phyloP scores from a whole-genome alignment of 2,329 filamentous ascomycete species.

The Monosporascus ibericus region DNA sequence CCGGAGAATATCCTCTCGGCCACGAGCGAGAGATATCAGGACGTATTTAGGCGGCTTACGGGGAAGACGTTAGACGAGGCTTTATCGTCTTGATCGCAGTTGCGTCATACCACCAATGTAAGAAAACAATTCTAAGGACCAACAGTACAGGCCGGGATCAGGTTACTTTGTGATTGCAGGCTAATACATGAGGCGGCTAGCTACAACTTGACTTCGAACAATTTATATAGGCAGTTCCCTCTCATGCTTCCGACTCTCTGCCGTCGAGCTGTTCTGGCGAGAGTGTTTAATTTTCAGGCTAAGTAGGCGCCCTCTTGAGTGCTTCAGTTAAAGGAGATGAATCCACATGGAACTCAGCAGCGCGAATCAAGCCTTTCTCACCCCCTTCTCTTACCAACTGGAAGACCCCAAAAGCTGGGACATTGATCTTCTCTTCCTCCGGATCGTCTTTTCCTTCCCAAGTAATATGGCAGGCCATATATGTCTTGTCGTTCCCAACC shows the following conservation, averaged over 20 bases:
- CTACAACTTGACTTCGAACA: no score
- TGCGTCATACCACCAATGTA: no score
- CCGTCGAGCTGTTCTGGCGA: no score
- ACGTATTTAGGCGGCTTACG: constrained; percentile 65
- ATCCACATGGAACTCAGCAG: constrained; percentile 15
- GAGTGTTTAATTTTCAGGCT: neutral
- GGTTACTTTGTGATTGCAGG: no score
- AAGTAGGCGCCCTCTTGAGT: constrained; percentile 8
- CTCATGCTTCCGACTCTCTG: no score
- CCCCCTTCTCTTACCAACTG: constrained; percentile 10
- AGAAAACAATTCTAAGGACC: no score
- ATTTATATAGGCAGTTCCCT: no score
- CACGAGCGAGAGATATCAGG: constrained; percentile 67
- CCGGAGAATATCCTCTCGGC: constrained; percentile 62
- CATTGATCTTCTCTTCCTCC: constrained; percentile 11
- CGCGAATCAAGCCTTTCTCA: constrained; percentile 7
- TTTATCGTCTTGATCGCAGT: neutral
- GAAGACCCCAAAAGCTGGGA: constrained; percentile 13
- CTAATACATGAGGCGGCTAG: no score
- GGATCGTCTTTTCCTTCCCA: constrained; percentile 17
- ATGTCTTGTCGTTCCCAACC: constrained; percentile 14
- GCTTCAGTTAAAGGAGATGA: constrained; percentile 11
- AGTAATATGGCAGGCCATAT: constrained; percentile 16
- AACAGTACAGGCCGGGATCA: no score
- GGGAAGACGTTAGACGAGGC: constrained; percentile 40